Base-by-base conservation (phyloP, 228 moss, liverwort and hornwort species). In the Sphagnum fallax region DNA sequence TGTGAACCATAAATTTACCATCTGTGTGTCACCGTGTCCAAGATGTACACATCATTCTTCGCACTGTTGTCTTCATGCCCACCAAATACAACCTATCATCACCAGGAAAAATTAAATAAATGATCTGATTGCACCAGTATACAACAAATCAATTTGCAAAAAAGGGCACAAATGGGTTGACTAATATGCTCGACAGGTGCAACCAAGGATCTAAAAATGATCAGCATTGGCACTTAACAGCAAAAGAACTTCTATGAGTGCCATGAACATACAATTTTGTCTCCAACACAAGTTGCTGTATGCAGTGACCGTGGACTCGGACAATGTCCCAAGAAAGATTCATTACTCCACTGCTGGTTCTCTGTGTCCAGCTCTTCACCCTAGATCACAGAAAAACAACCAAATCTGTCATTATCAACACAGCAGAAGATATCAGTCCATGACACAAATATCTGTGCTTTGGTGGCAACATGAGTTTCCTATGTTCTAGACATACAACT, bases 211-310 rank as follows among this genome's bases (percentile, higher is more conserved):
- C 10, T 6, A 50, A 52, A 71, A 71, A 60, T 7, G 65, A 10
- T 32, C 50, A 15, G 50, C 48, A 52, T 5, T 5, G 50, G 32
- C 53, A 51, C 50, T 49, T 73, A 51, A 7, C 69, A 64, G 11
- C 53, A 72, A 14, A 50, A 66, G 57, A n/a, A 51, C 12, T 55
- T 55, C 9, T 12, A 55, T 8, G 12, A 55, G 55, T 63, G 53
- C 72, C 50, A 75, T 62, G 62, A 61, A 75, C 82, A 49, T 78
- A 82, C 82, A 73, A 79, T 73, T 82, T 75, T 82, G 73, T 78
- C 73, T 67, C 67, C 71, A 47, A 76, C 75, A 47, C 75, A 78
- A 63, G 82, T 78, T n/a, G 78, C 82, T 61, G 82, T 75, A 52
- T 82, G 82, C 67, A 75, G 73, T 60, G 78, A 79, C 64, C 82